Evolutionary conservation across 495 filamentous ascomycete species (phyloP).

Genomic region (Aspergillus biplanus): DNA sequence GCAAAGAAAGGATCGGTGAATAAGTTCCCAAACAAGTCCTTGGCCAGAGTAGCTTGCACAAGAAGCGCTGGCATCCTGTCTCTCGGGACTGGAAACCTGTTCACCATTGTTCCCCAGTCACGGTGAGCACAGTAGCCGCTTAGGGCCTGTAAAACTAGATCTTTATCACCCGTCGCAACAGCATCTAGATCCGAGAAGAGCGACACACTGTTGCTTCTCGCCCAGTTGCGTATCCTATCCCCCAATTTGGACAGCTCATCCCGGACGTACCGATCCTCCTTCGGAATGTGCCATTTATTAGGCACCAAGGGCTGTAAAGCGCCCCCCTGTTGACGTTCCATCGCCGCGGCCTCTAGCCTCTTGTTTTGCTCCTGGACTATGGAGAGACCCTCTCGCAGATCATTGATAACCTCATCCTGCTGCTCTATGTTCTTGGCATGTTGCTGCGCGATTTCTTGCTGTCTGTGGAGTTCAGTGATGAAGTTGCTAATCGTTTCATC

Average conservation of each 20-base stretch:
- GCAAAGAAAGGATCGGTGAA: slow-evolving; percentile 23
- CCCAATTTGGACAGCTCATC: slow-evolving; percentile 11
- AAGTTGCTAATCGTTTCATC: background rate
- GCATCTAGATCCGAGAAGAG: slow-evolving; percentile 3
- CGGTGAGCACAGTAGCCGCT: slow-evolving; percentile 2
- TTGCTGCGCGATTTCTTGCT: background rate
- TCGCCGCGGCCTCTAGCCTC: background rate
- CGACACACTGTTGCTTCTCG: slow-evolving; percentile 11
- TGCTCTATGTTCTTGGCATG: background rate
- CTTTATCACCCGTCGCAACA: background rate
- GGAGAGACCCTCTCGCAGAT: background rate
- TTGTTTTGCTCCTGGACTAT: background rate
- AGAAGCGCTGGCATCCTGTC: slow-evolving; percentile 15
- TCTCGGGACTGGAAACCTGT: background rate
- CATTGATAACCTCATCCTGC: background rate
- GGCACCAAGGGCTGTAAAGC: background rate
- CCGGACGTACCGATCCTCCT: slow-evolving; percentile 7
- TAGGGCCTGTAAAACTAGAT: background rate
- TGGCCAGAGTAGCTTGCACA: slow-evolving; percentile 15
- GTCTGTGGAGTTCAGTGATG: background rate
- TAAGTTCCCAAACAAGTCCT: slow-evolving; percentile 10
- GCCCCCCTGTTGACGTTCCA: background rate
- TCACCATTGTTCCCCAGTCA: slow-evolving; percentile 7
- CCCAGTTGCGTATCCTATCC: slow-evolving; percentile 15
- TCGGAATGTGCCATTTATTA: slow-evolving; percentile 5